Percentiles rank a stretch among this genome's conserved stretches.
These are phyloP conservation scores for Fusarium praegraminearum DNA, from an alignment of 2,329 filamentous ascomycete species.

Conservation along the genomic window DNA sequence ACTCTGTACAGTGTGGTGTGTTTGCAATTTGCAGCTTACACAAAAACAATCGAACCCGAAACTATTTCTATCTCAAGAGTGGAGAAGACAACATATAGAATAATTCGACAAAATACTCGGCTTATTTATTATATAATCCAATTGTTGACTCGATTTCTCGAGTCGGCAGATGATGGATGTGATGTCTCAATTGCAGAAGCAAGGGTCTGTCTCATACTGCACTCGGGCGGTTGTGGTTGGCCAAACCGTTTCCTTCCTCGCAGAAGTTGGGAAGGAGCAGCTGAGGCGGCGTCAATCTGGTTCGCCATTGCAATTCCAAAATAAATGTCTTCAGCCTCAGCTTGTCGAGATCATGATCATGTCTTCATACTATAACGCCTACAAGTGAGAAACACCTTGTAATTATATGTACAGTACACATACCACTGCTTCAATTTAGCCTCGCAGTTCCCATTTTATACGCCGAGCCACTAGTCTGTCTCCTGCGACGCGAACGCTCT, in stretches of 20 bases:
- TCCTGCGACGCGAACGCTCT: constrained; percentile 4
- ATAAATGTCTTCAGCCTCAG: not conserved
- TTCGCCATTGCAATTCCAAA: not conserved
- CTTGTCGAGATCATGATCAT: not conserved
- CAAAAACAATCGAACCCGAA: not conserved
- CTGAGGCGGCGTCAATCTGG: constrained; percentile 7
- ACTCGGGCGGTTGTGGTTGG: constrained; percentile 18
- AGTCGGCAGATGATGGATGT: not conserved
- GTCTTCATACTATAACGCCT: not conserved
- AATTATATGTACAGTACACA: not conserved
- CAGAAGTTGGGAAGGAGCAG: constrained; percentile 5
- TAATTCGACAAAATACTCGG: not conserved
- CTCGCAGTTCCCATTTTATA: not conserved
- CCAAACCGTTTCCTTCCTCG: not conserved
- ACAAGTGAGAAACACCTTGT: not conserved
- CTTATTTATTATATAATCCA: not conserved
- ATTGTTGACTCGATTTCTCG: not conserved
- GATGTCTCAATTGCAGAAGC: not conserved
- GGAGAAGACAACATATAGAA: not conserved
- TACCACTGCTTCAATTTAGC: not conserved
- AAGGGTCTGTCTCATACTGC: constrained; percentile 30
- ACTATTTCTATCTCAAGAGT: not conserved
- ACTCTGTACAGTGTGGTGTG: not conserved
- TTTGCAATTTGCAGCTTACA: not conserved
- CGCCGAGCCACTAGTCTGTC: not conserved